Percentiles rank a stretch among this genome's conserved stretches.
These are phyloP conservation scores for Phaffia australis DNA, from an alignment of 768 basidiomycete genomes.

Conservation along the genomic window DNA sequence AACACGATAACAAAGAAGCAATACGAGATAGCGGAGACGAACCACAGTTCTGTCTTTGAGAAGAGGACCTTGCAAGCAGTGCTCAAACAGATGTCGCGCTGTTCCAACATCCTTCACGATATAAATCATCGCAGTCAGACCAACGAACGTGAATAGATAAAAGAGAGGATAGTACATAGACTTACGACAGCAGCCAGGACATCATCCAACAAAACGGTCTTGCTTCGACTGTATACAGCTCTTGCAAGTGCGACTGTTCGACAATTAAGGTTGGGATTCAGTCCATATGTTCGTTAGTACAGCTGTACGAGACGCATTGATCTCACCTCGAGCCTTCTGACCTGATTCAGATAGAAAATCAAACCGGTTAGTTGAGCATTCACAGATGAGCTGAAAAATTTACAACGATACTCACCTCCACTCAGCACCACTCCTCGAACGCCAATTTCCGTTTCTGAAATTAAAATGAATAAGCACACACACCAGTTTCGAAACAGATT, in stretches of 20 bases:
- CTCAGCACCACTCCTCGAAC: slow-evolving; percentile 3
- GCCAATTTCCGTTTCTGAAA: slow-evolving; percentile 26
- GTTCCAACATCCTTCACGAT: not conserved
- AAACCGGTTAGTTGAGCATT: no score
- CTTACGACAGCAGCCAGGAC: slow-evolving; percentile 58
- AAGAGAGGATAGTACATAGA: no score
- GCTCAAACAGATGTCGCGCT: slow-evolving; percentile 26
- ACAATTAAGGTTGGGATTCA: slow-evolving; percentile 18
- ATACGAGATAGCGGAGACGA: not conserved
- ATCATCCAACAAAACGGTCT: slow-evolving; percentile 56
- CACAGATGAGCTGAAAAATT: not conserved
- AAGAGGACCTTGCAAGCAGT: slow-evolving; percentile 34
- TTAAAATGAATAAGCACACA: no score
- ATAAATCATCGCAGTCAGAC: not conserved
- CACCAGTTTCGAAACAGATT: no score
- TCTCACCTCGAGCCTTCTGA: slow-evolving; percentile 51
- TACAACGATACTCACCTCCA: not conserved
- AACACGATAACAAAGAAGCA: not conserved
- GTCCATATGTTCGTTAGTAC: no score
- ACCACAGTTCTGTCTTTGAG: slow-evolving; percentile 38
- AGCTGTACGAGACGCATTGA: no score
- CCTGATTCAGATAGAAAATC: slow-evolving; percentile 37
- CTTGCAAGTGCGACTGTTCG: slow-evolving; percentile 68
- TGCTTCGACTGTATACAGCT: slow-evolving; percentile 63
- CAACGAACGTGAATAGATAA: not conserved